Percentiles rank a stretch among this genome's conserved stretches.
These are phyloP conservation scores for Phytophthora citricola DNA, from an alignment of 352 stramenopile genomes.

Conservation along the genomic window DNA sequence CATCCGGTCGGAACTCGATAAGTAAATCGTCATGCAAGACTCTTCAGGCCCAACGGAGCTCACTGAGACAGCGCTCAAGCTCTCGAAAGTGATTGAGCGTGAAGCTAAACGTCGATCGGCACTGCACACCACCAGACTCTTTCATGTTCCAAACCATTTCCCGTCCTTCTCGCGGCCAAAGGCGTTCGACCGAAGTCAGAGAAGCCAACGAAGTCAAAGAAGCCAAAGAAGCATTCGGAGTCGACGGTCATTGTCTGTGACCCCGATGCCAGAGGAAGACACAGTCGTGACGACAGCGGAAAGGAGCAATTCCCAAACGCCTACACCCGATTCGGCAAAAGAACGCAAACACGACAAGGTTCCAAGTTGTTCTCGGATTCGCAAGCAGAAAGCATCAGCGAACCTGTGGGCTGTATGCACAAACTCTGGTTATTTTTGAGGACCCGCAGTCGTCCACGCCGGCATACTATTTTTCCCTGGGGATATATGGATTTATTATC, in stretches of 20 bases:
- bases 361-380: conserved; percentile 16
- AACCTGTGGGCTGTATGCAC: conserved; percentile 19
- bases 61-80: conserved; percentile 63
- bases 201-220: too few species aligned
- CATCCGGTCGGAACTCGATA: neutral
- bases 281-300: neutral
- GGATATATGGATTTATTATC: conserved; percentile 69
- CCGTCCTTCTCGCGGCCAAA: conserved; percentile 41
- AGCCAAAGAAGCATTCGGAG: conserved; percentile 15
- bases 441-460: conserved; percentile 67
- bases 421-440: conserved; percentile 67
- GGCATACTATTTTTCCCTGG: conserved; percentile 72
- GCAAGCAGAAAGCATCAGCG: conserved; percentile 6
- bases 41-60: conserved; percentile 36
- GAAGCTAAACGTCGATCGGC: conserved; percentile 57
- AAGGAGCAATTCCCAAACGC: neutral
- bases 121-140: conserved; percentile 35
- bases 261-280: conserved; percentile 36
- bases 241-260: conserved; percentile 29
- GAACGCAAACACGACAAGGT: conserved; percentile 15
- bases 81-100: conserved; percentile 73
- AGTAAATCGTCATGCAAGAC: conserved; percentile 13
- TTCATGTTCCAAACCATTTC: conserved; percentile 43
- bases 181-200: neutral
- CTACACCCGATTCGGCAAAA: neutral